Base-by-base conservation (phyloP, 2,329 filamentous ascomycete genomes). In the Fusarium palustre region DNA sequence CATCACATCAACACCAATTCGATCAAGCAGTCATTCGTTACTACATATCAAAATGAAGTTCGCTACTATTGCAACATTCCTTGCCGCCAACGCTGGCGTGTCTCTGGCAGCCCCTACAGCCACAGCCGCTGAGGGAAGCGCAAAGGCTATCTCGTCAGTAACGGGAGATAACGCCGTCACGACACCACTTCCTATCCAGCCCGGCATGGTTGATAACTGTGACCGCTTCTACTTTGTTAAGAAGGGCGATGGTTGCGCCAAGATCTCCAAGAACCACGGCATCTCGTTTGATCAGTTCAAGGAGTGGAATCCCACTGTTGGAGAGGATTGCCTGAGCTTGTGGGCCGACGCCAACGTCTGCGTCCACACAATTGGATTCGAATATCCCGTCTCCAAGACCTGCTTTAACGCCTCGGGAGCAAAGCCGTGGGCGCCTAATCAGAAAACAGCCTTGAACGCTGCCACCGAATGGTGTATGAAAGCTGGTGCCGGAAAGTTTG, bases 181-280 rank as follows among this genome's bases (percentile, higher is more conserved):
- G 3, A 66, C 63, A 2, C 63, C 63, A 8, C 33, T 42, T 2
- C 60, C 63, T 16, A 64, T 58, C 12, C 47, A 66, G 2, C 53
- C 53, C 3, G 54, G 60, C 12, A 66, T 66, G 60, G 50, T 66
- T 3, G 45, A 54, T 13, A n/a, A 66, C 43, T 66, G 62, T 4
- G 55, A 66, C 10, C 15, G 2, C 2, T 66, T 66, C 33, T 38
- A 48, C 43, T 43, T 43, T 3, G 60, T 66, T 8, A 31, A 54
- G n/a, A 30, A 38, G 5, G 47, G 24, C 18, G 43, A 49, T 3
- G 41, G 28, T 22, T 66, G 59, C 15, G 15, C 20, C 7, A 5
- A 5, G 0, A 54, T 66, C 8, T n/a, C 59, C 1, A 22, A 16
- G 1, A n/a, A 53, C 0, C 57, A 41, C 18, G 63, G 63, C 2